phyloP scores from a whole-genome alignment of 2,329 filamentous ascomycete genomes.

The Ceratocystis diversiconidia region DNA sequence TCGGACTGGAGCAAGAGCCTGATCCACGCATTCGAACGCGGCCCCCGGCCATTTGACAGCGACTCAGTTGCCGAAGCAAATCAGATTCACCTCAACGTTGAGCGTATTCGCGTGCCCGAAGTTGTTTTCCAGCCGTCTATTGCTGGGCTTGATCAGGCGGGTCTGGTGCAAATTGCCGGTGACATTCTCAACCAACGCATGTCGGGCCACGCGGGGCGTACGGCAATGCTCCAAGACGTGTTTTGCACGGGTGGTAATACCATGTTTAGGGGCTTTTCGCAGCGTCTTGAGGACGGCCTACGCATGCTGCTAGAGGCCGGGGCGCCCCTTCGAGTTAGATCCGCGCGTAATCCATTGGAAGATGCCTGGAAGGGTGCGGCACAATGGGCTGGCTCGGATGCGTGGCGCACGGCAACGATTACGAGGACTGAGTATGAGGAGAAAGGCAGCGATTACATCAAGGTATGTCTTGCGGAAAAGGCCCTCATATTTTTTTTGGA shows the following conservation, averaged over 20 bases:
- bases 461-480: conserved; percentile 37
- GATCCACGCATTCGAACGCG: conserved; percentile 78
- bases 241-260: conserved; percentile 93
- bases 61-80: conserved; percentile 66
- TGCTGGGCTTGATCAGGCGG: conserved; percentile 83
- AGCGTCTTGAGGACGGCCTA: conserved; percentile 60
- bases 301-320: conserved; percentile 57
- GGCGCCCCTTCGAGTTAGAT: conserved; percentile 52
- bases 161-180: conserved; percentile 79
- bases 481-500: not conserved
- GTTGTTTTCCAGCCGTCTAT: conserved; percentile 87
- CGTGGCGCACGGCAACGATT: conserved; percentile 51
- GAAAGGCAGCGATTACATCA: conserved; percentile 88
- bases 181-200: conserved; percentile 81
- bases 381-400: conserved; percentile 54
- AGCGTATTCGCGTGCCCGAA: conserved; percentile 86
- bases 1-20: conserved; percentile 89
- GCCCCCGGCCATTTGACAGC: conserved; percentile 71
- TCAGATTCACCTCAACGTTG: conserved; percentile 91
- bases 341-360: conserved; percentile 59
- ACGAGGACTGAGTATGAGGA: conserved; percentile 74
- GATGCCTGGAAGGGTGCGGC: conserved; percentile 94
- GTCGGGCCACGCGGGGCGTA: conserved; percentile 39
- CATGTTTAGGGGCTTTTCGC: conserved; percentile 73
- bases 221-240: conserved; percentile 66